A percentile compares a stretch with the other conserved stretches of the same genome.
These are phyloP conservation scores for Cynanchum wilfordii DNA, from an alignment of 257 asterid genomes.

Conservation along the genomic window DNA sequence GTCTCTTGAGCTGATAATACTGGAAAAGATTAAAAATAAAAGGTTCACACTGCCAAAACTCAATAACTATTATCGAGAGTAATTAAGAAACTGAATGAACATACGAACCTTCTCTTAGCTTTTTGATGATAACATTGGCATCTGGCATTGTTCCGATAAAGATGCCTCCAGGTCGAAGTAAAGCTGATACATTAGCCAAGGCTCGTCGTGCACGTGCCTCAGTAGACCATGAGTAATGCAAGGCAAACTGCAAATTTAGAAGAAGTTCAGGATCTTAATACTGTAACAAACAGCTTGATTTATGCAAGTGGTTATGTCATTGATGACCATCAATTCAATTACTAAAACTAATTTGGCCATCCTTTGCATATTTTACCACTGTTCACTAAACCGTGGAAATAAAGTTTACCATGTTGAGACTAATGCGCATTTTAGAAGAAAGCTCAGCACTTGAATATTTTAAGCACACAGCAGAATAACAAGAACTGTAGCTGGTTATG, in stretches of 20 bases:
- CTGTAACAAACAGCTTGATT: background rate
- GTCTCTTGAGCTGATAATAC: background rate
- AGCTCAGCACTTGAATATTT: background rate
- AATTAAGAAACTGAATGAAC: background rate
- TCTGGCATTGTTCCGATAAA: slow-evolving; percentile 99
- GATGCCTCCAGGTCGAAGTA: slow-evolving; percentile 96
- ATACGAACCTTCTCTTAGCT: slow-evolving; percentile 80
- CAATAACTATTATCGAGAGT: background rate
- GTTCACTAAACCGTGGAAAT: background rate
- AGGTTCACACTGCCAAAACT: background rate
- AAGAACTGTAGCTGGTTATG: background rate
- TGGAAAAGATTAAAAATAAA: background rate
- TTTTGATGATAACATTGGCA: slow-evolving; percentile 84
- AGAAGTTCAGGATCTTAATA: slow-evolving; percentile 2
- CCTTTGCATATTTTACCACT: background rate
- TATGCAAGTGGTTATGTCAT: background rate
- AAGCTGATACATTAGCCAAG: slow-evolving; percentile 86
- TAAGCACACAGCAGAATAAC: background rate
- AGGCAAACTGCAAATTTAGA: slow-evolving; percentile 67
- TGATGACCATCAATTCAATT: background rate
- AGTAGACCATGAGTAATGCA: slow-evolving; percentile 99
- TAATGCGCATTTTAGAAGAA: background rate
- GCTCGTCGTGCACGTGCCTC: slow-evolving; percentile 97
- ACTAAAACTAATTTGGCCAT: background rate
- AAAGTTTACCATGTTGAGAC: background rate